A percentile compares a stretch with the other conserved stretches of the same genome.
phyloP scores from a whole-genome alignment of 2,329 filamentous ascomycete genomes.

The Stemphylium vesicarium region DNA sequence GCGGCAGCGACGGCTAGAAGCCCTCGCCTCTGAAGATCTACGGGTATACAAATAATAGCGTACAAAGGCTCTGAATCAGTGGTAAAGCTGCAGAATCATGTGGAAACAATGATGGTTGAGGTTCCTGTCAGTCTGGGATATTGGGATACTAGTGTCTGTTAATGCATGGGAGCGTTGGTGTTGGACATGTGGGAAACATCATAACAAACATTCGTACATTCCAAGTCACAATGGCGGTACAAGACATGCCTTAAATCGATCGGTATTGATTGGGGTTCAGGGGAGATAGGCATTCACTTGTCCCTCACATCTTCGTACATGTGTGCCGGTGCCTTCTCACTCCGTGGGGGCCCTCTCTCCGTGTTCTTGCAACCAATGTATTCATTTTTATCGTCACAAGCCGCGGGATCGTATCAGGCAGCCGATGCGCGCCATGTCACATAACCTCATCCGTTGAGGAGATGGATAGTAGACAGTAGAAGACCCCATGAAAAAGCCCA shows the following conservation, averaged over 20 bases:
- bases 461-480: constrained; percentile 23
- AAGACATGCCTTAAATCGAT: not conserved
- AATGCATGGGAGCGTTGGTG: constrained; percentile 24
- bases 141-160: constrained; percentile 1
- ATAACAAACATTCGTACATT: not conserved
- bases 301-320: constrained; percentile 2
- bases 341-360: not conserved
- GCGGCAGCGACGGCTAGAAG: constrained; percentile 78
- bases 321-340: not conserved
- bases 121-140: not conserved
- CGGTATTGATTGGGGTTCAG: not conserved
- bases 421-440: constrained; percentile 37
- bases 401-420: constrained; percentile 36
- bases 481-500: constrained; percentile 47
- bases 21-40: constrained; percentile 18
- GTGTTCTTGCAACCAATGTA: constrained; percentile 46
- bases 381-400: constrained; percentile 52
- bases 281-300: constrained; percentile 3
- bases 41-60: constrained; percentile 11
- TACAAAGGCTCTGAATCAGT: not conserved
- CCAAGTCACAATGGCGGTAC: constrained; percentile 1
- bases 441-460: constrained; percentile 31
- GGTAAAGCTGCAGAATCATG: not conserved
- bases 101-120: not conserved
- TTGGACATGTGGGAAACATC: constrained; percentile 5